Evolutionary conservation across 2,329 filamentous ascomycete species (phyloP).

Genomic region (Amauroascus niger): DNA sequence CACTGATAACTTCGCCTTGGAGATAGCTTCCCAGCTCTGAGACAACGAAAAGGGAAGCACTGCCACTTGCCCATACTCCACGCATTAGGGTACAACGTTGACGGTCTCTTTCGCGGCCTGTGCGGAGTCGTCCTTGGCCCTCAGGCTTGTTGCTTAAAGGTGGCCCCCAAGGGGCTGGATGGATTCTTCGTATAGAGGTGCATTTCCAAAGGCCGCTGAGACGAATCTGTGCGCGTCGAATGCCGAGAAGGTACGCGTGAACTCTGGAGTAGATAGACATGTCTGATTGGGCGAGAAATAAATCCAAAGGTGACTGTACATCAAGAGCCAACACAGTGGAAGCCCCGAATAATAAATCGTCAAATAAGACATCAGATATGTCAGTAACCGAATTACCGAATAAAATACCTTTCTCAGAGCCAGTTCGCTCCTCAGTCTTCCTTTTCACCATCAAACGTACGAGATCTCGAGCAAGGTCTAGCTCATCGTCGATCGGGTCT

Average conservation of each 20-base stretch:
- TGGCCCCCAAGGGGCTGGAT: conserved; percentile 61
- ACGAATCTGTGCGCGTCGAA: conserved; percentile 75
- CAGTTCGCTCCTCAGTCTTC: background rate
- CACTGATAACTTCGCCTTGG: conserved; percentile 76
- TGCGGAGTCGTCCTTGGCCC: conserved; percentile 51
- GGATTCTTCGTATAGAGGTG: conserved; percentile 63
- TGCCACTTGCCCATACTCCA: conserved; percentile 80
- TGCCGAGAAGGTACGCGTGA: conserved; percentile 75
- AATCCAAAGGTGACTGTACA: conserved; percentile 70
- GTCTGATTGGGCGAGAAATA: conserved; percentile 72
- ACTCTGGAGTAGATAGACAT: conserved; percentile 72
- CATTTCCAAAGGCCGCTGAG: conserved; percentile 81
- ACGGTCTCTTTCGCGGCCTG: conserved; percentile 56
- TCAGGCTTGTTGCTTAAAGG: conserved; percentile 52
- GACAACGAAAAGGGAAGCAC: conserved; percentile 78
- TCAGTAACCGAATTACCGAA: conserved; percentile 25
- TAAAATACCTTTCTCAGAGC: conserved; percentile 20
- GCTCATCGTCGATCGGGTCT: conserved; percentile 59
- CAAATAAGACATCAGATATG: conserved; percentile 49
- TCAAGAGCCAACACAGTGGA: conserved; percentile 61
- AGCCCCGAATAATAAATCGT: conserved; percentile 70
- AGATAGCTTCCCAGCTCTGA: conserved; percentile 81
- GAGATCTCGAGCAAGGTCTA: conserved; percentile 72
- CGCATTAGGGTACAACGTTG: conserved; percentile 59
- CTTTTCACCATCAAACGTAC: conserved; percentile 46